Evolutionary conservation across 2,329 filamentous ascomycete species (phyloP).

Genomic region (Camptophora hylomeconis): DNA sequence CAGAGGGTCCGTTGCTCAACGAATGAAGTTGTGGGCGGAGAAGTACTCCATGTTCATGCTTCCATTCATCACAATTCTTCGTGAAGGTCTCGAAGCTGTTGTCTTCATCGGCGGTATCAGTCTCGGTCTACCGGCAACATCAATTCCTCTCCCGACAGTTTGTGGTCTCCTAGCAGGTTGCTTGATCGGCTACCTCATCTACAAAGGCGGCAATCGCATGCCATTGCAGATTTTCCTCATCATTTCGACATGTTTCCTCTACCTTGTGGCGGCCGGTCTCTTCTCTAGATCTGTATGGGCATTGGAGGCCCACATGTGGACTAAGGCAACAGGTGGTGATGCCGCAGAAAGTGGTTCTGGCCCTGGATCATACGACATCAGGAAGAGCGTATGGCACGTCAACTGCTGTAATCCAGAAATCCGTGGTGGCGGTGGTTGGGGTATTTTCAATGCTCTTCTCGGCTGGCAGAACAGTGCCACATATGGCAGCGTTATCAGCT

Average conservation of each 20-base stretch:
- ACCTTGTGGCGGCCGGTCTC: constrained; percentile 70
- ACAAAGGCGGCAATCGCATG: constrained; percentile 58
- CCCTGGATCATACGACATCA: constrained; percentile 67
- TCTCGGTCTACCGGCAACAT: constrained; percentile 57
- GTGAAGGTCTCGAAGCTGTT: constrained; percentile 76
- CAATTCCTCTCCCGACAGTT: constrained; percentile 67
- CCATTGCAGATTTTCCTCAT: constrained; percentile 69
- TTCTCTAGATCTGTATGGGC: constrained; percentile 67
- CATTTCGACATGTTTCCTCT: constrained; percentile 67
- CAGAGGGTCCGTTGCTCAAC: constrained; percentile 22
- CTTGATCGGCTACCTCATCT: constrained; percentile 59
- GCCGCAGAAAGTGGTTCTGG: constrained; percentile 51
- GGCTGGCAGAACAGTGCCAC: constrained; percentile 85
- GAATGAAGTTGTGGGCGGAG: constrained; percentile 39
- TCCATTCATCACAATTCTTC: constrained; percentile 75
- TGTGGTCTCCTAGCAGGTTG: constrained; percentile 56
- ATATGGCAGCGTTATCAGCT: constrained; percentile 73
- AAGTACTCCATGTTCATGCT: constrained; percentile 79
- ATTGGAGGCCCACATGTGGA: constrained; percentile 58
- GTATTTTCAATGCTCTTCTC: constrained; percentile 72
- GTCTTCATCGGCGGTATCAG: constrained; percentile 78
- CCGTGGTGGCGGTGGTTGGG: constrained; percentile 68
- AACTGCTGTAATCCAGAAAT: constrained; percentile 68
- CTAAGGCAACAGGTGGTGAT: constrained; percentile 42
- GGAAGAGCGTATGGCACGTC: constrained; percentile 67